Conservation (phyloP, 1,284 basidiomycete species). For the Ustilago sp. region DNA sequence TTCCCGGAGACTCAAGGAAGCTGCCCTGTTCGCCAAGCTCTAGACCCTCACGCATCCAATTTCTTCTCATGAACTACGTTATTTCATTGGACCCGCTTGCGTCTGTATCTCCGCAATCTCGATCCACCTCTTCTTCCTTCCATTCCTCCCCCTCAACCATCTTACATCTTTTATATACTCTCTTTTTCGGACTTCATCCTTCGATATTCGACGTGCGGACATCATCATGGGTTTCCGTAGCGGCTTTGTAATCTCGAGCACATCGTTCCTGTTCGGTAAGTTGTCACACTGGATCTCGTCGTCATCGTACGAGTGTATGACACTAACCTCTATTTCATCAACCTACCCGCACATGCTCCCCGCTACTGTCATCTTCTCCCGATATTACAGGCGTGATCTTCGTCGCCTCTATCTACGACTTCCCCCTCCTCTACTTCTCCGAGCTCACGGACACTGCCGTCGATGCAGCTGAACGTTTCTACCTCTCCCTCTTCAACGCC, state of each 20-base stretch:
- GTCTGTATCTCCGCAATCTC: slow-evolving; percentile 1
- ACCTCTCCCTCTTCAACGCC: slow-evolving; percentile 60
- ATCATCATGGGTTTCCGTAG: slow-evolving; percentile 68
- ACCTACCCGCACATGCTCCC: neutral
- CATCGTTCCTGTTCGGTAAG: slow-evolving; percentile 63
- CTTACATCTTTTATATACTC: neutral
- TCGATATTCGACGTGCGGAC: too few species aligned
- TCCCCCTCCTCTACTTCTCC: slow-evolving; percentile 63
- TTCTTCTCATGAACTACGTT: neutral
- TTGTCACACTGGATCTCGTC: neutral
- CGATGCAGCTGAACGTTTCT: slow-evolving; percentile 62
- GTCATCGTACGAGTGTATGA: neutral
- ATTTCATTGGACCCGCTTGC: slow-evolving; percentile 7
- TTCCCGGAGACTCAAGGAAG: neutral
- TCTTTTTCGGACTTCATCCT: neutral
- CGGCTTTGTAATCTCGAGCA: slow-evolving; percentile 63
- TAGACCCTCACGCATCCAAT: slow-evolving; percentile 5
- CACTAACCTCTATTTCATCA: neutral
- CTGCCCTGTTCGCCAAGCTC: slow-evolving; percentile 4
- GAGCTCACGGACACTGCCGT: slow-evolving; percentile 22
- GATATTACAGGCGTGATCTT: slow-evolving; percentile 58
- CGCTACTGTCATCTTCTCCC: neutral
- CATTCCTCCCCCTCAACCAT: neutral
- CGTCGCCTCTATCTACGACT: slow-evolving; percentile 64
- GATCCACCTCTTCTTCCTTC: neutral